Base-by-base conservation (phyloP, 306 rosid genomes). In the Rosa persica region DNA sequence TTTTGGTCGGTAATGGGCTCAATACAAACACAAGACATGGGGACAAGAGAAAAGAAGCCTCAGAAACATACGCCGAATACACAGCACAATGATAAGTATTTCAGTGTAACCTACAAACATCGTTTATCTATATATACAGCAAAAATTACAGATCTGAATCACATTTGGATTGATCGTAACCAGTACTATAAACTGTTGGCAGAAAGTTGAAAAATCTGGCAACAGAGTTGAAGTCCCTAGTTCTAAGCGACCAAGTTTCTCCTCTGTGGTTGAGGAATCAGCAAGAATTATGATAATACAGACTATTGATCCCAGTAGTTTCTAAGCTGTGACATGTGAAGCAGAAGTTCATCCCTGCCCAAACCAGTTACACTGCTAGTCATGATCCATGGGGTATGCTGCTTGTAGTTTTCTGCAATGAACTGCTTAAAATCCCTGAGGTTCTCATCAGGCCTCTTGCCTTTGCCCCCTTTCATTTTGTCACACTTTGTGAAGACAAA, bases 401-500 rank as follows among this genome's bases (percentile, higher is more conserved):
- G 79, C 85, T 83, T 81, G 86, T 89, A 92, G 82, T 89, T 87
- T 82, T 90, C 79, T 82, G 69, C 73, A 49, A 94, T 90, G 72
- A 94, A 67, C 89, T 92, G 90, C 80, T 87, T 97, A 81, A 94
- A 94, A 8, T 89, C 90, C 81, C 84, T 83, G 60, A 92, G 86
- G 84, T 90, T 94, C 76, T 92, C 97, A 51, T 92, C 97, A 0
- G 98, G 97, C 57, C 89, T 75, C 80, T 88, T 85, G 12, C 96
- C 98, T 85, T 94, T 92, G 72, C 82, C 78, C 27, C 46, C 88
- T 86, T 90, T 94, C 84, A 81, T 75, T 81, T 94, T 94, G 83
- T 94, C 98, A 9, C 97, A 94, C 81, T 94, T 94, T 4, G 98
- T 92, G 89, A 94, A 94, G 66, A 92, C 97, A 58, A 90, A 88